Percentiles rank a stretch among this genome's conserved stretches.
Evolutionary conservation across 352 stramenopile species (phyloP).

Genomic region (Phytopythium delawarense): DNA sequence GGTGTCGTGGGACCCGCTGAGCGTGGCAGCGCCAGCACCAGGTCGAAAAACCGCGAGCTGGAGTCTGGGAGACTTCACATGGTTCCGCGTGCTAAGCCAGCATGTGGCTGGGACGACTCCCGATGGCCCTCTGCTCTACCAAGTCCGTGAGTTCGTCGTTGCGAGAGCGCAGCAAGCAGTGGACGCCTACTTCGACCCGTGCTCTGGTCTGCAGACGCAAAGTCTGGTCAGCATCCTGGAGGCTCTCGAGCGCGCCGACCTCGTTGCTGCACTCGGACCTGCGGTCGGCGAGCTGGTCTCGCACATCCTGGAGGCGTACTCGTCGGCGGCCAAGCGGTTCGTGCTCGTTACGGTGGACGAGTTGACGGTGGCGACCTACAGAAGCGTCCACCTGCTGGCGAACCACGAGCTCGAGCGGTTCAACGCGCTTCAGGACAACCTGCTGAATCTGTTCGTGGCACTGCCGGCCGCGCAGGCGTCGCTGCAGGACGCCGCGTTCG

Average conservation of each 20-base stretch:
- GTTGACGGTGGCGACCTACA: slow-evolving; percentile 2
- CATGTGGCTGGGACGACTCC: slow-evolving; percentile 15
- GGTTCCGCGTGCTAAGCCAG: slow-evolving; percentile 43
- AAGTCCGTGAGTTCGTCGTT: slow-evolving; percentile 56
- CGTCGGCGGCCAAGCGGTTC: slow-evolving; percentile 30
- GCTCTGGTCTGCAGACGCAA: slow-evolving; percentile 47
- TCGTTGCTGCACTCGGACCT: slow-evolving; percentile 21
- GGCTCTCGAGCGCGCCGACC: slow-evolving; percentile 30
- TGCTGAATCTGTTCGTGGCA: slow-evolving; percentile 57
- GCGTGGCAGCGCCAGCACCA: slow-evolving; percentile 13
- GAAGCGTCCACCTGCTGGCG: slow-evolving; percentile 21
- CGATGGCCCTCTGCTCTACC: slow-evolving; percentile 29
- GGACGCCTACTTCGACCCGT: slow-evolving; percentile 50
- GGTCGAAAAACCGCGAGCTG: slow-evolving; percentile 13
- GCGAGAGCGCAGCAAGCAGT: slow-evolving; percentile 29
- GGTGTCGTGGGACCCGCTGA: slow-evolving; percentile 60
- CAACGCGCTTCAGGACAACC: slow-evolving; percentile 55
- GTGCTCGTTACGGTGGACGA: slow-evolving; percentile 38
- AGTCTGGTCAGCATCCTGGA: slow-evolving; percentile 52
- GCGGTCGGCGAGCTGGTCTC: slow-evolving; percentile 22
- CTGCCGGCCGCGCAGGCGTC: slow-evolving; percentile 23
- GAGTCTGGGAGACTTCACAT: slow-evolving; percentile 40
- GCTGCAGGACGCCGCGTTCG: slow-evolving; percentile 36
- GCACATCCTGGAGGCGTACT: slow-evolving; percentile 26
- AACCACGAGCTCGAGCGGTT: slow-evolving; percentile 45